Evolutionary conservation across 768 basidiomycete species (phyloP), one percentile per base, ranked within the genome.

Genomic region (Naganishia kalamii): DNA sequence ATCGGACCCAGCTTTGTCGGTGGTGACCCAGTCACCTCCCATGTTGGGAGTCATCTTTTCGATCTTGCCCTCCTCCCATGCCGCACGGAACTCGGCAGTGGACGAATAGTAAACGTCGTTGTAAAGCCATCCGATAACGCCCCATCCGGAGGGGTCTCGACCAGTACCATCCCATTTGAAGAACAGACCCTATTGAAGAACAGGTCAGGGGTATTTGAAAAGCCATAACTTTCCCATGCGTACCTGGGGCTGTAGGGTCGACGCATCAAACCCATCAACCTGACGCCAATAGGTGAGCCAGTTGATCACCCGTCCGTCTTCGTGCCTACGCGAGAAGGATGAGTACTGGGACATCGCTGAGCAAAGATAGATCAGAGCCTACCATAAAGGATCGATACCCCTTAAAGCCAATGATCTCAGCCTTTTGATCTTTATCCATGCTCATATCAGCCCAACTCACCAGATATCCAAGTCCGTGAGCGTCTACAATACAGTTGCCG

Each of bases 381-480:
- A 44, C 43, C 71, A 77, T 8, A 76, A 61, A 1, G 76, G 78
- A 59, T 77, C 75, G 50, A 72, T 74, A 46, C 71, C 71, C 72
- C 70, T 73, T 8, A 69, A 47, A 33, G 52, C 62, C 21, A 69
- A 67, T 21, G 43, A n/a, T 21, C 11, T 21, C 7, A 7, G 27
- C 7, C n/a, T 7, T 49, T n/a, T 8, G n/a, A 8, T 11, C 8
- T 10, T 8, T 10, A 21, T 7, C 8, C n/a, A 49, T 21, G 8
- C n/a, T n/a, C n/a, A 8, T 21, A 8, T 21, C 11, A n/a, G 13
- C 6, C 27, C 17, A n/a, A 29, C 32, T 33, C 15, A 29, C 50
- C 50, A 51, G 25, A 51, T 51, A 27, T 51, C 50, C 32, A 51
- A 27, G 25, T 51, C 32, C 6, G 27, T n/a, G 21, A 51, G 50